Evolutionary conservation across 2,329 filamentous ascomycete genomes (phyloP).

Genomic region (Diaporthe amygdali): DNA sequence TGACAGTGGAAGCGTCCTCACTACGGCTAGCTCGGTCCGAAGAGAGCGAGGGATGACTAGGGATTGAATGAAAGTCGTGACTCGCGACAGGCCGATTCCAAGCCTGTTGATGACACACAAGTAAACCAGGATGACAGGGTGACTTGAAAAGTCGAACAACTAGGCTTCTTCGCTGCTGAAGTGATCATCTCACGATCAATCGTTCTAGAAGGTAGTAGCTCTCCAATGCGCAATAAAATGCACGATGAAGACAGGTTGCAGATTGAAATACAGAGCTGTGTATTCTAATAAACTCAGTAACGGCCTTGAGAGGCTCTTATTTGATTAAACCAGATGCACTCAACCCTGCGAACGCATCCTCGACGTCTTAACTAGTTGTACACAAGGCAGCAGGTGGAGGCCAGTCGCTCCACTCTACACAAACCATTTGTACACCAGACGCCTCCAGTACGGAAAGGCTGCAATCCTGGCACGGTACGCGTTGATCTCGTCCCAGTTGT

Average conservation of each 20-base stretch:
- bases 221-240: no score
- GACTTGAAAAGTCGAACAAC: no score
- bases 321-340: neutral
- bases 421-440: conserved; percentile 38
- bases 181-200: no score
- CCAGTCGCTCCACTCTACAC: neutral
- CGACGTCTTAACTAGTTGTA: neutral
- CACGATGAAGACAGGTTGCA: no score
- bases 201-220: no score
- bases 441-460: conserved; percentile 51
- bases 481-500: conserved; percentile 66
- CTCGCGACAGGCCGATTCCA: neutral
- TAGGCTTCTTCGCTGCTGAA: neutral
- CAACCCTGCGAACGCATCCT: neutral
- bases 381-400: neutral
- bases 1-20: neutral
- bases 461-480: conserved; percentile 49
- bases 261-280: neutral
- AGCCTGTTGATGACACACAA: neutral
- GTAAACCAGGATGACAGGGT: no score
- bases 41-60: neutral
- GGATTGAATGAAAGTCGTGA: neutral
- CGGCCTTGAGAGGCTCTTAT: neutral
- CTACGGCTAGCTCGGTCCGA: conserved; percentile 12
- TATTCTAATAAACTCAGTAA: neutral